Evolutionary conservation across 805 yeast species (phyloP).

Genomic region (Hagleromyces aurorensis): DNA sequence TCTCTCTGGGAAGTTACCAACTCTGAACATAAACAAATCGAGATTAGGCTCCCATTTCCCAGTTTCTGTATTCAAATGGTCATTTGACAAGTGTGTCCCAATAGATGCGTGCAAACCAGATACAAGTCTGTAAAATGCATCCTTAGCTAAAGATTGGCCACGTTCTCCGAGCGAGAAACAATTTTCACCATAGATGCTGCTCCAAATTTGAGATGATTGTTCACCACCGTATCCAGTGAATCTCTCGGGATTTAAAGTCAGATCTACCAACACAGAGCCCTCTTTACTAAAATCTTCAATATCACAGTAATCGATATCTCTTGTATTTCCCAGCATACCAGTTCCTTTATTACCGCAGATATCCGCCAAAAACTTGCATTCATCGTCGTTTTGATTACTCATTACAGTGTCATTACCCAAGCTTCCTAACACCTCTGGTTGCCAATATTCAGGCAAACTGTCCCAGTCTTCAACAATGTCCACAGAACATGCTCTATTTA

Average conservation of each 20-base stretch:
- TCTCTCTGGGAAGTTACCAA: constrained; percentile 85
- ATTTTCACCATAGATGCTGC: constrained; percentile 83
- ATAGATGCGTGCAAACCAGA: constrained; percentile 95
- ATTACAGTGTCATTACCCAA: constrained; percentile 27
- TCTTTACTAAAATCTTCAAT: constrained; percentile 51
- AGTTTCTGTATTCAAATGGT: constrained; percentile 60
- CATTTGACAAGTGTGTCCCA: constrained; percentile 86
- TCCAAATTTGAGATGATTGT: constrained; percentile 89
- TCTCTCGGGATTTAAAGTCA: constrained; percentile 86
- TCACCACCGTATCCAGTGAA: constrained; percentile 95
- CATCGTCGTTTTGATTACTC: constrained; percentile 27
- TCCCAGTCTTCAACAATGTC: constrained; percentile 72
- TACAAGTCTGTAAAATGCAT: constrained; percentile 75
- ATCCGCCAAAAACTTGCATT: constrained; percentile 33
- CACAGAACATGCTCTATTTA: constrained; percentile 83
- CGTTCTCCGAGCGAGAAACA: constrained; percentile 54
- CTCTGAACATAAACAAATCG: constrained; percentile 76
- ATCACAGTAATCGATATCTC: constrained; percentile 61
- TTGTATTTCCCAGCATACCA: constrained; percentile 10
- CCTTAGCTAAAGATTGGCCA: constrained; percentile 73
- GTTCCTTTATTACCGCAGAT: constrained; percentile 24
- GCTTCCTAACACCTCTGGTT: constrained; percentile 55
- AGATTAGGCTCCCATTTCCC: constrained; percentile 82
- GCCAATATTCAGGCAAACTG: constrained; percentile 63
- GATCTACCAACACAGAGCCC: constrained; percentile 75